A percentile compares a stretch with the other conserved stretches of the same genome.
phyloP scores from a whole-genome alignment of 306 rosid genomes.

The Quercus bicolor region DNA sequence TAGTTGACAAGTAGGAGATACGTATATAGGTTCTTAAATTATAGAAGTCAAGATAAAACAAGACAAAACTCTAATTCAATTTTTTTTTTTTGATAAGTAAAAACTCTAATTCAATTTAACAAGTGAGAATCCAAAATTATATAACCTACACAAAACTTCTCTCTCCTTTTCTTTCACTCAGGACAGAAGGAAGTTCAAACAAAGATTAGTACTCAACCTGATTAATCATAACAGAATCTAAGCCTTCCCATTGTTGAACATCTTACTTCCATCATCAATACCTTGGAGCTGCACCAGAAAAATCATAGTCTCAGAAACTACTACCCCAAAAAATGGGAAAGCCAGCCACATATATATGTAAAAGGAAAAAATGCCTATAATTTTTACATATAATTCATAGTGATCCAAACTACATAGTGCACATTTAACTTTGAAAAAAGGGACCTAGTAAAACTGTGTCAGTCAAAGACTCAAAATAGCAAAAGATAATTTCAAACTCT shows the following conservation, averaged over 20 bases:
- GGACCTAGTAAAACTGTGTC: neutral
- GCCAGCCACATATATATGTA: neutral
- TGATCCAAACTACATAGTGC: too few relatives aligned
- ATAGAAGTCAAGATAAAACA: too few relatives aligned
- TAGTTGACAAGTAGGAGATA: too few relatives aligned
- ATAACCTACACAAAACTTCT: too few relatives aligned
- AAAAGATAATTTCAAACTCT: neutral
- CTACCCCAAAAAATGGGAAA: neutral
- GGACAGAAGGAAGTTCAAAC: neutral
- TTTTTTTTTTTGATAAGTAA: too few relatives aligned
- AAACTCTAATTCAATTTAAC: too few relatives aligned
- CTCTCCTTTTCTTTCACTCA: too few relatives aligned
- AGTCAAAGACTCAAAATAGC: neutral
- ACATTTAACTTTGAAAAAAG: neutral
- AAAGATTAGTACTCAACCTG: neutral
- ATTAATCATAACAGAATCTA: neutral
- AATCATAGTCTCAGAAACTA: conserved; percentile 3
- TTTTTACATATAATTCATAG: too few relatives aligned
- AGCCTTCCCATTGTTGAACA: neutral
- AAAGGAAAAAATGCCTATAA: too few relatives aligned
- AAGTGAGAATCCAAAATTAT: too few relatives aligned
- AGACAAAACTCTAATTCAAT: too few relatives aligned
- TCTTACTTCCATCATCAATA: conserved; percentile 30
- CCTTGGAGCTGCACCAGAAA: conserved; percentile 56
- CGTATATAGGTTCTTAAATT: too few relatives aligned